Conservation (phyloP, 2,329 filamentous ascomycete genomes). For the Colletotrichum sp. region DNA sequence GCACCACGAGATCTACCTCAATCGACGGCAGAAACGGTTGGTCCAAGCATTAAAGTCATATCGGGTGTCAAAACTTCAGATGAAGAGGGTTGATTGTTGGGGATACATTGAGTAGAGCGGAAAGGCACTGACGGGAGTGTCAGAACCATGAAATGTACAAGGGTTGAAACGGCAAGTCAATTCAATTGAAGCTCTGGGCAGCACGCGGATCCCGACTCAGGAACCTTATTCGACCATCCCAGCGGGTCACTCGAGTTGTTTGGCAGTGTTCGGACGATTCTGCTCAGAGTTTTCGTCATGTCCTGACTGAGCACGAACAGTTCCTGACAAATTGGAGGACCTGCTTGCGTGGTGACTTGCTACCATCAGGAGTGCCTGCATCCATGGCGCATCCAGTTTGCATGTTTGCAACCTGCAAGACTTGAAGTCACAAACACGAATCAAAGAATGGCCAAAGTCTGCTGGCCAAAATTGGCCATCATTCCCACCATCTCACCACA, state of each 20-base stretch:
- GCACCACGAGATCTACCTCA: not conserved
- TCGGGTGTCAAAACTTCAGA: not conserved
- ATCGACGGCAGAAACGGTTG: not conserved
- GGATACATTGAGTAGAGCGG: not conserved
- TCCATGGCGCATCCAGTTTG: not conserved
- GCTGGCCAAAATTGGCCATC: not conserved
- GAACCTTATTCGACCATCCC: not conserved
- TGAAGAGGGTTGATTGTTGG: not conserved
- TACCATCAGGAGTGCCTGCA: not conserved
- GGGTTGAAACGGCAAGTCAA: not conserved
- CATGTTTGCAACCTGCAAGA: not conserved
- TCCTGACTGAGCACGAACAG: not conserved
- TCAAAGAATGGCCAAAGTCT: not conserved
- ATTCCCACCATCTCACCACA: not conserved
- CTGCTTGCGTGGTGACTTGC: not conserved
- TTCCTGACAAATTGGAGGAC: not conserved
- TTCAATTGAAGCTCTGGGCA: not conserved
- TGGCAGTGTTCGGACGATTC: constrained; percentile 6
- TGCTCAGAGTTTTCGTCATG: not conserved
- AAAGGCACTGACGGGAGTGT: not conserved
- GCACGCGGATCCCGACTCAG: not conserved
- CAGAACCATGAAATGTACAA: not conserved
- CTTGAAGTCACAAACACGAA: not conserved
- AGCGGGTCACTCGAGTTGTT: not conserved
- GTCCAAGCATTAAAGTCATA: not conserved